These are phyloP conservation scores for Alternaria hordeiaustralica DNA, from an alignment of 2,329 filamentous ascomycete genomes.

Conservation along the genomic window DNA sequence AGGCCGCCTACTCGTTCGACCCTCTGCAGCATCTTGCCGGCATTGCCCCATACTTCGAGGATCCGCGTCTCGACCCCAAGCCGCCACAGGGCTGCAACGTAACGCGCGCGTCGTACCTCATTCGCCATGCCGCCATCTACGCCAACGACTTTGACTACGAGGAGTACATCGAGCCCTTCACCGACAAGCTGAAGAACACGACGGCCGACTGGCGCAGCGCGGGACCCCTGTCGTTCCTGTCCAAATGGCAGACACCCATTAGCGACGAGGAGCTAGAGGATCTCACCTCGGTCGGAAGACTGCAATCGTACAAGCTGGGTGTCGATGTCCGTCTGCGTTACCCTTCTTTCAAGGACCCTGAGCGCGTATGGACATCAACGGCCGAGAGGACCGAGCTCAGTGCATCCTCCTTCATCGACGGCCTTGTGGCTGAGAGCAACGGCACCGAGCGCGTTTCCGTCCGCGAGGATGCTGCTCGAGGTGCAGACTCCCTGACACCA, in stretches of 20 bases:
- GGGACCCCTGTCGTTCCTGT: constrained; percentile 63
- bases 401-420: constrained; percentile 64
- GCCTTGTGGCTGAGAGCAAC: constrained; percentile 61
- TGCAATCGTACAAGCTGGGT: constrained; percentile 67
- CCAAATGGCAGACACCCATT: constrained; percentile 63
- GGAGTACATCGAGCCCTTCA: constrained; percentile 59
- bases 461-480: constrained; percentile 63
- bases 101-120: constrained; percentile 56
- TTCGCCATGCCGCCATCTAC: constrained; percentile 60
- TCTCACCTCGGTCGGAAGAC: constrained; percentile 66
- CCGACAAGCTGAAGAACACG: constrained; percentile 64
- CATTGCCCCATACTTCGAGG: constrained; percentile 59
- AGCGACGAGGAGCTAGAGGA: constrained; percentile 63
- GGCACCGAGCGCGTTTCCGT: constrained; percentile 63
- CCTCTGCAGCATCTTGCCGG: constrained; percentile 59
- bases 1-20: constrained; percentile 51
- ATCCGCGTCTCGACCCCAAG: constrained; percentile 55
- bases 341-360: constrained; percentile 59
- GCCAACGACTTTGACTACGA: constrained; percentile 62
- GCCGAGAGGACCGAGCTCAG: constrained; percentile 67
- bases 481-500: constrained; percentile 67
- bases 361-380: constrained; percentile 67
- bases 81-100: constrained; percentile 60
- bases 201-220: constrained; percentile 65
- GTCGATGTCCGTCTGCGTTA: constrained; percentile 66